Evolutionary conservation across 768 basidiomycete genomes (phyloP).

Genomic region (Termitomyces sp.): DNA sequence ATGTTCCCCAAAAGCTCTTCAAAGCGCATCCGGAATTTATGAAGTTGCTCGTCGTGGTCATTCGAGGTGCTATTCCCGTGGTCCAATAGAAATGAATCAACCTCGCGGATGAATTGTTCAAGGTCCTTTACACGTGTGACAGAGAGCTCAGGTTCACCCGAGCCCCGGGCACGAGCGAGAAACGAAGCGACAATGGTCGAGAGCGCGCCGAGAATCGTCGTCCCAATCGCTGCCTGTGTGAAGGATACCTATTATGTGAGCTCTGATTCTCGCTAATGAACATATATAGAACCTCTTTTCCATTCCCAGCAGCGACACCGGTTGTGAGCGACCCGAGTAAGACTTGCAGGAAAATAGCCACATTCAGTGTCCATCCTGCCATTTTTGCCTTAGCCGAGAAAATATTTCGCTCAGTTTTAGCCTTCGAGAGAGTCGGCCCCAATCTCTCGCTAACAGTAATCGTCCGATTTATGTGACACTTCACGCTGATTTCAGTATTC

Average conservation of each 20-base stretch:
- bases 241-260: not conserved
- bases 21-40: constrained; percentile 31
- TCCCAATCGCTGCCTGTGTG: constrained; percentile 31
- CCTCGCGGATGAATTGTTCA: constrained; percentile 63
- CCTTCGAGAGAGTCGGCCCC: constrained; percentile 44
- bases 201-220: constrained; percentile 42
- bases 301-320: constrained; percentile 47
- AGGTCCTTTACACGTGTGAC: constrained; percentile 52
- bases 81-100: constrained; percentile 53
- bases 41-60: constrained; percentile 32
- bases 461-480: not conserved
- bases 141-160: constrained; percentile 65
- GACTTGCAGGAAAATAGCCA: constrained; percentile 60
- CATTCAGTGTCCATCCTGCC: constrained; percentile 30
- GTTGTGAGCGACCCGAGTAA: constrained; percentile 64
- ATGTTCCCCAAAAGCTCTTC: constrained; percentile 44
- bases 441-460: constrained; percentile 25
- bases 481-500: not conserved
- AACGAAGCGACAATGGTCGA: constrained; percentile 68
- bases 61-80: constrained; percentile 35
- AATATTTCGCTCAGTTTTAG: constrained; percentile 37
- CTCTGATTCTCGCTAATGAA: not conserved
- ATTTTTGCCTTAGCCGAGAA: constrained; percentile 39
- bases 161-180: constrained; percentile 64
- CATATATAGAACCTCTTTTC: constrained; percentile 27